Base-by-base conservation (phyloP, 1,284 basidiomycete genomes). In the Leccinum pachyderme region DNA sequence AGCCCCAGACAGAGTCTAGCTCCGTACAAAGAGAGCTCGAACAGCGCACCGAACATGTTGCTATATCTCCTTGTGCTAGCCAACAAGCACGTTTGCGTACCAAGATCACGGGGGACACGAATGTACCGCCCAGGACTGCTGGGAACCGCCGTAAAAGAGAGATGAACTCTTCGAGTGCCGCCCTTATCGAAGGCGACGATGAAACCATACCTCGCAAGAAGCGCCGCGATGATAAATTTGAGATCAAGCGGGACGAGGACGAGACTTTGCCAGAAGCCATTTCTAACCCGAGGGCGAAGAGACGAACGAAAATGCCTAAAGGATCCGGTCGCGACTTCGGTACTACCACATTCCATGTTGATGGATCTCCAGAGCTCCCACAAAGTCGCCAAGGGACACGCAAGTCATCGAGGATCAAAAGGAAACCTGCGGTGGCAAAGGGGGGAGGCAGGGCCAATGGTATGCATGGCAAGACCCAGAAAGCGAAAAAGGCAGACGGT, bases 81-180 rank as follows among this genome's bases (percentile, higher is more conserved):
- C 53, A 29, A n/a, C 46, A 52, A 25, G 18, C 13, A 28, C 22
- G 18, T 32, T 18, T 44, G 18, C 18, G 28, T 33, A 18, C 46
- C 47, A 52, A 53, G 22, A 52, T 22, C 25, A 33, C 37, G 46
- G 55, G 52, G 18, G 48, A 57, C 22, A 46, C 37, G 2, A 52
- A 25, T 43, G 15, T 43, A 5, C 55, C 52, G 5, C 37, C 46
- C 2, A 70, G 56, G 45, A 35, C 64, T 32, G 54, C 58, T 28
- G 69, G 71, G 33, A 66, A 13, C 25, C 69, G 69, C 45, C 60
- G 70, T 56, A 68, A 72, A 47, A 59, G 70, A 44, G 66, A 72
- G 27, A 22, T 18, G 18, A 55, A 53, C 31, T 39, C 45, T 37
- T 48, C 56, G 13, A 32, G 43, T 24, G 59, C 49, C 11, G 22